phyloP scores from a whole-genome alignment of 176 grass and related monocot genomes.

The Eremochloa ophiuroides region DNA sequence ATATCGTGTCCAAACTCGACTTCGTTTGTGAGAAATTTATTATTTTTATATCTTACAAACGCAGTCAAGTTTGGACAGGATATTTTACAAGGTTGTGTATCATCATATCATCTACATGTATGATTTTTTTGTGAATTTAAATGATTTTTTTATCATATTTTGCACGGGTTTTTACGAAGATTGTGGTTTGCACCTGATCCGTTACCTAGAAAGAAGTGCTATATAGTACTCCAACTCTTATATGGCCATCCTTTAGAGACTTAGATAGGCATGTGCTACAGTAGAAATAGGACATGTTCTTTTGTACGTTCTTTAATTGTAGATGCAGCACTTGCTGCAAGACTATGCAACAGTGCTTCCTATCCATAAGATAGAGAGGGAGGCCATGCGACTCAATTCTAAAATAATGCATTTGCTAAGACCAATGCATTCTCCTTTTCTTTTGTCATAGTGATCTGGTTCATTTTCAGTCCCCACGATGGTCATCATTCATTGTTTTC shows the following conservation, averaged over 20 bases:
- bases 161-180: too few species aligned
- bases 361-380: slow-evolving; percentile 18
- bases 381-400: slow-evolving; percentile 20
- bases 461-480: slow-evolving; percentile 4
- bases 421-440: not conserved
- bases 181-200: too few species aligned
- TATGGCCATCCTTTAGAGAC: not conserved
- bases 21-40: too few species aligned
- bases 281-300: slow-evolving; percentile 18
- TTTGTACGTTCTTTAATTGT: slow-evolving; percentile 14
- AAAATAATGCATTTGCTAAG: not conserved
- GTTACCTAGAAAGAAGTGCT: too few species aligned
- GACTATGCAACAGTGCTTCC: not conserved
- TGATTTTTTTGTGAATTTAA: too few species aligned
- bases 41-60: too few species aligned
- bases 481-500: not conserved
- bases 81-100: too few species aligned
- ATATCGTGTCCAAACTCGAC: too few species aligned
- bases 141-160: too few species aligned
- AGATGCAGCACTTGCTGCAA: slow-evolving; percentile 20
- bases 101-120: too few species aligned
- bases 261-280: slow-evolving; percentile 28
- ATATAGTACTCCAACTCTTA: slow-evolving; percentile 16
- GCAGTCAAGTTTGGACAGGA: too few species aligned
- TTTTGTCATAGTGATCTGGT: not conserved